A percentile compares a stretch with the other conserved stretches of the same genome.
Evolutionary conservation across 1,284 basidiomycete genomes (phyloP).

Genomic region (Trichosporon faecale): DNA sequence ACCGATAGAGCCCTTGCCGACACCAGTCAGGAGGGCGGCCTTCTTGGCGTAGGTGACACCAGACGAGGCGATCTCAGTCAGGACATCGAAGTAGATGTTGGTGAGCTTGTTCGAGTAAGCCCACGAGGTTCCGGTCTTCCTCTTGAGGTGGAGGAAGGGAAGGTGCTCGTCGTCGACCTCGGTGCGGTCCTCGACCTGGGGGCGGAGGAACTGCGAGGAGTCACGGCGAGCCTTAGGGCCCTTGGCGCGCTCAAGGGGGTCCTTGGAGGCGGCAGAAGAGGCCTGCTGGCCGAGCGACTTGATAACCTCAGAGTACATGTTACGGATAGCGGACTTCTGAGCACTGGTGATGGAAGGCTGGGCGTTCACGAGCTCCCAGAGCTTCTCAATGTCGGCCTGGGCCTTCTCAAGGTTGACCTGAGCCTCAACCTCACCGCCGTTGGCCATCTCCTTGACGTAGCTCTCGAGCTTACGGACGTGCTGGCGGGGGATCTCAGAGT

Average conservation of each 20-base stretch:
- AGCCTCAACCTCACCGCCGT: slow-evolving; percentile 77
- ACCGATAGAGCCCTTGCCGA: slow-evolving; percentile 95
- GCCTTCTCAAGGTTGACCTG: slow-evolving; percentile 92
- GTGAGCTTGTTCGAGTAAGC: slow-evolving; percentile 96
- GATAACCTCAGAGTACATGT: slow-evolving; percentile 92
- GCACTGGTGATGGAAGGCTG: slow-evolving; percentile 95
- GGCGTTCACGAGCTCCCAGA: slow-evolving; percentile 95
- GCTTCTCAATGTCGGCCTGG: slow-evolving; percentile 88
- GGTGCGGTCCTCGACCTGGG: slow-evolving; percentile 67
- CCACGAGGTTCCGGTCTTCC: slow-evolving; percentile 94
- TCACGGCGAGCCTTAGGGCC: slow-evolving; percentile 63
- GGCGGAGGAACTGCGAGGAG: slow-evolving; percentile 90
- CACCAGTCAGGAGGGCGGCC: slow-evolving; percentile 95
- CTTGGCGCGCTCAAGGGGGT: slow-evolving; percentile 37
- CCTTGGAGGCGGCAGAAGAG: slow-evolving; percentile 40
- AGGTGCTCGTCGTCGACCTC: slow-evolving; percentile 83
- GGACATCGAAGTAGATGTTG: slow-evolving; percentile 80
- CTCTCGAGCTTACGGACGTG: slow-evolving; percentile 96
- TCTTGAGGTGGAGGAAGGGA: slow-evolving; percentile 91
- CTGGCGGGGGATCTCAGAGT: slow-evolving; percentile 89
- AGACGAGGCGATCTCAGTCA: slow-evolving; percentile 96
- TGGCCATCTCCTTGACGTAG: slow-evolving; percentile 98
- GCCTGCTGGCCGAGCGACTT: slow-evolving; percentile 65
- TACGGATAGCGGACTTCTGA: slow-evolving; percentile 96
- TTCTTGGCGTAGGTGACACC: slow-evolving; percentile 98